phyloP scores from a whole-genome alignment of 179 eudicot genomes.

The Nepenthes alata region DNA sequence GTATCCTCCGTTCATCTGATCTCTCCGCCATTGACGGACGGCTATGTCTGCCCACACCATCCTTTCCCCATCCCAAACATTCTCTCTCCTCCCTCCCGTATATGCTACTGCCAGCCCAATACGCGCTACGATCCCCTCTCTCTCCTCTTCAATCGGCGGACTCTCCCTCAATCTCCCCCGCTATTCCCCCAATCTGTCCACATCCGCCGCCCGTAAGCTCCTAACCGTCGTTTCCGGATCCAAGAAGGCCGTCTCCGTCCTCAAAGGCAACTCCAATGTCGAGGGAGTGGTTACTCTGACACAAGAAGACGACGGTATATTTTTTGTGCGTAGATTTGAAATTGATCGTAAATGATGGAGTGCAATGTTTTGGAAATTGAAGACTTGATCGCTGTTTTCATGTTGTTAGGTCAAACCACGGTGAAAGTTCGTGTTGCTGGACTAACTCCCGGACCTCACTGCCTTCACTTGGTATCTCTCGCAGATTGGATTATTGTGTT shows the following conservation, averaged over 20 bases:
- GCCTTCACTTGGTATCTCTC: conserved; percentile 54
- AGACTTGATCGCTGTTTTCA: conserved; percentile 18
- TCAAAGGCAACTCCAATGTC: conserved; percentile 60
- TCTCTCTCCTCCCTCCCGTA: conserved; percentile 9
- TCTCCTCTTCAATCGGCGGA: conserved; percentile 32
- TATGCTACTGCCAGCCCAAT: not conserved
- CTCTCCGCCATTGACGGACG: too few relatives aligned
- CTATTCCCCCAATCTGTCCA: conserved; percentile 18
- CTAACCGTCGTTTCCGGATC: conserved; percentile 55
- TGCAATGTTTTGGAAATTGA: too few relatives aligned
- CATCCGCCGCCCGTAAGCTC: conserved; percentile 28
- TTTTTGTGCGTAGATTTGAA: not conserved
- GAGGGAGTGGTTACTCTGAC: conserved; percentile 81
- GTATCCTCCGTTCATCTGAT: too few relatives aligned
- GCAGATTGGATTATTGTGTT: too few relatives aligned
- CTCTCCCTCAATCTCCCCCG: conserved; percentile 23
- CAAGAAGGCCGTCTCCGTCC: conserved; percentile 85
- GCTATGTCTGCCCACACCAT: conserved; percentile 38
- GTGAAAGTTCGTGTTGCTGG: conserved; percentile 65
- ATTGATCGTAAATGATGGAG: too few relatives aligned
- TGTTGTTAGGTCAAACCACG: conserved; percentile 58
- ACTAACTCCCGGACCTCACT: conserved; percentile 71
- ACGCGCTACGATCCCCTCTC: conserved; percentile 6
- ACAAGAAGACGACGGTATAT: conserved; percentile 55
- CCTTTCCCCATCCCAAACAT: conserved; percentile 15